Conservation (phyloP, 2,329 filamentous ascomycete species). For the Fusarium nygamai region DNA sequence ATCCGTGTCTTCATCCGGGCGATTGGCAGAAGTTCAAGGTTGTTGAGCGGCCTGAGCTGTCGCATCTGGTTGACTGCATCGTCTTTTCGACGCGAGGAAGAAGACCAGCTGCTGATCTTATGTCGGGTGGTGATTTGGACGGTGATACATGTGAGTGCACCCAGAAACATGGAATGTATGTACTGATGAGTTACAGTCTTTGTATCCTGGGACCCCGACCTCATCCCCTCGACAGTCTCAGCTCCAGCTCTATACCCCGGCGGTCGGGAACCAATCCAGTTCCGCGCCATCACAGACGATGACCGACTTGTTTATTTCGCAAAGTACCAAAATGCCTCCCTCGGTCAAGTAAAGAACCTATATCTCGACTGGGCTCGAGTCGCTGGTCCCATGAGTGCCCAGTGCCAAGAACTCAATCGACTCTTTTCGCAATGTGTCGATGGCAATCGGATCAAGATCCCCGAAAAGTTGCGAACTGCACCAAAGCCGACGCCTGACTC, state of each 20-base stretch:
- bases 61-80: background rate
- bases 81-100: background rate
- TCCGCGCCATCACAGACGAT: background rate
- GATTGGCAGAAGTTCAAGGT: constrained; percentile 11
- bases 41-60: background rate
- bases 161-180: accelerated
- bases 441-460: background rate
- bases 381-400: background rate
- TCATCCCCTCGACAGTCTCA: background rate
- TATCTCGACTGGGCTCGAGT: constrained; percentile 4
- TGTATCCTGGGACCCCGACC: background rate
- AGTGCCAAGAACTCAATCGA: constrained; percentile 6
- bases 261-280: background rate
- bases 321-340: background rate
- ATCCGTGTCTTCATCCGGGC: background rate
- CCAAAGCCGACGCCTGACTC: background rate
- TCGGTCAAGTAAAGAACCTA: background rate
- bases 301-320: background rate
- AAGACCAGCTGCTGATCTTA: background rate
- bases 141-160: background rate
- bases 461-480: background rate
- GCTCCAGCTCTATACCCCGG: background rate
- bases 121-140: background rate
- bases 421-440: constrained; percentile 10
- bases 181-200: background rate